These are phyloP conservation scores for Peronospora farinosa DNA, from an alignment of 352 stramenopile species.

Conservation along the genomic window DNA sequence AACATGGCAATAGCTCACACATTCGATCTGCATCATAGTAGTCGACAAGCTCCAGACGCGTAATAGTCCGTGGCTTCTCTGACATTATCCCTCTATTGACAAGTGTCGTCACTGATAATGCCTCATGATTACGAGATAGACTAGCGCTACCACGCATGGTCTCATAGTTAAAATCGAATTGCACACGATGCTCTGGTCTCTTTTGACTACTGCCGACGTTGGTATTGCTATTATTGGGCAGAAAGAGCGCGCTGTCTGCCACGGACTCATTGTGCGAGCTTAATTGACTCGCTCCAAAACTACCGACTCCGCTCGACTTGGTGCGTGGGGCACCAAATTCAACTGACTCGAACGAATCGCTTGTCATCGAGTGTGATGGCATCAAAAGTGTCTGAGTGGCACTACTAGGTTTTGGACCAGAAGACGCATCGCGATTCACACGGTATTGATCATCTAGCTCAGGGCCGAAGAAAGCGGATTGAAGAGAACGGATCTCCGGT, in stretches of 20 bases:
- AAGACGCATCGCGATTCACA: background rate
- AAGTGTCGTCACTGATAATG: conserved; percentile 28
- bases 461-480: conserved; percentile 30
- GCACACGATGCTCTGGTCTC: conserved; percentile 10
- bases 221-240: conserved; percentile 22
- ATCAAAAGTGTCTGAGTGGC: conserved; percentile 1
- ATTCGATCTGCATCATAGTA: conserved; percentile 66
- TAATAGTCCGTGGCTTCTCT: conserved; percentile 7
- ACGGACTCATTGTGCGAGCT: conserved; percentile 47
- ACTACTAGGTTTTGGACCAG: conserved; percentile 10
- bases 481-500: conserved; percentile 28
- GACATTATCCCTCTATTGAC: conserved; percentile 27
- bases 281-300: conserved; percentile 27
- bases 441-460: conserved; percentile 7
- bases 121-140: conserved; percentile 3
- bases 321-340: conserved; percentile 30
- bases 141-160: conserved; percentile 10
- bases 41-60: conserved; percentile 42
- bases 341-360: conserved; percentile 42
- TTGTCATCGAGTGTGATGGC: conserved; percentile 22
- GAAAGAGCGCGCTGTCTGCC: conserved; percentile 48
- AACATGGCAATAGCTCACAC: conserved; percentile 61
- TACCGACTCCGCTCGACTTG: conserved; percentile 5
- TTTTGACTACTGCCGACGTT: conserved; percentile 14
- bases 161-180: conserved; percentile 18